Percentiles rank a stretch among this genome's conserved stretches.
Conservation (phyloP, 495 filamentous ascomycete species). For the Hypoxylon lenormandii region DNA sequence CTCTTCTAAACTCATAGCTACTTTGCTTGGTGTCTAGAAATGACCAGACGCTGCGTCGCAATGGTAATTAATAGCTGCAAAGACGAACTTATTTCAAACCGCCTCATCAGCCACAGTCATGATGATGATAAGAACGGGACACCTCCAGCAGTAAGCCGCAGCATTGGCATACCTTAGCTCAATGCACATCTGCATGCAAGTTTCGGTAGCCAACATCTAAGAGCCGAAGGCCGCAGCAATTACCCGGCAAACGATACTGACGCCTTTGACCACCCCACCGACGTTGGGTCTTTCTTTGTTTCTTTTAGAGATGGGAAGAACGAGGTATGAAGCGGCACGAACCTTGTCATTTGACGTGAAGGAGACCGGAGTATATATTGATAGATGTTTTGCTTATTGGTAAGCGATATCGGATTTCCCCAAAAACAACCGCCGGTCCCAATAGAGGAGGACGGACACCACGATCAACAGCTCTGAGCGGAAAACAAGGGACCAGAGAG, state of each 20-base stretch:
- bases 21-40: too few species aligned
- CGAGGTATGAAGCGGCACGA: neutral
- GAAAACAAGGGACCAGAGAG: neutral
- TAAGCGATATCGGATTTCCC: conserved; percentile 38
- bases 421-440: conserved; percentile 5
- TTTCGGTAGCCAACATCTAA: neutral
- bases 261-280: neutral
- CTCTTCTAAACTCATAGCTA: too few species aligned
- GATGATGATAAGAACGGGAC: too few species aligned
- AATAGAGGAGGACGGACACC: neutral
- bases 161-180: too few species aligned
- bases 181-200: too few species aligned
- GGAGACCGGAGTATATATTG: neutral
- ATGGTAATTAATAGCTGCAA: too few species aligned
- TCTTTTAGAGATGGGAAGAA: neutral
- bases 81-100: too few species aligned
- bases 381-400: conserved; percentile 4
- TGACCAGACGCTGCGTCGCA: too few species aligned
- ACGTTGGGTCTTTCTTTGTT: neutral
- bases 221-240: conserved; percentile 29
- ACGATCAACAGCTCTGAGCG: neutral
- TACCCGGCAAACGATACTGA: conserved; percentile 4
- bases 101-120: too few species aligned
- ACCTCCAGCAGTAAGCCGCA: too few species aligned
- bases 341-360: conserved; percentile 3